Conservation (phyloP, 805 yeast species). For the Lipomyces kockii region DNA sequence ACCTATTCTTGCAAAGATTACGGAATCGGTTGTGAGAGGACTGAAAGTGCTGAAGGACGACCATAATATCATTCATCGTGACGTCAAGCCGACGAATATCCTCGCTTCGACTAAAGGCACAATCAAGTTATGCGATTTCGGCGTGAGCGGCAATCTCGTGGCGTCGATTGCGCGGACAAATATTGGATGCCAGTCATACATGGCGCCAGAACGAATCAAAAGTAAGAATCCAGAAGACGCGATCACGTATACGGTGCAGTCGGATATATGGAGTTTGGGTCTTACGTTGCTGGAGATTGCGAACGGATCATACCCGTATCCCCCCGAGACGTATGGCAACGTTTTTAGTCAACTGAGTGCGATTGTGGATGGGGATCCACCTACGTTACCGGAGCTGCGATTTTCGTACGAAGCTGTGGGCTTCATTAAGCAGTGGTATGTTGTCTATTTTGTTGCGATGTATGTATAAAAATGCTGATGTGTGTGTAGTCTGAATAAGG, state of each 20-base stretch:
- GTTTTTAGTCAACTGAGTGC: constrained; percentile 93
- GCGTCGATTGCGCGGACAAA: constrained; percentile 94
- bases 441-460: background rate
- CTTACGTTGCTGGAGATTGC: constrained; percentile 85
- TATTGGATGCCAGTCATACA: constrained; percentile 96
- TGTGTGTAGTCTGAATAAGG: constrained; percentile 60
- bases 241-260: constrained; percentile 84
- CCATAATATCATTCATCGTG: constrained; percentile 93
- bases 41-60: constrained; percentile 81
- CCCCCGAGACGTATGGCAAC: constrained; percentile 88
- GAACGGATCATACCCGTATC: constrained; percentile 92
- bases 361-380: constrained; percentile 94
- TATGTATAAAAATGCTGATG: constrained; percentile 45
- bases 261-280: constrained; percentile 96
- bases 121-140: constrained; percentile 92
- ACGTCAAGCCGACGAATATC: constrained; percentile 95
- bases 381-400: constrained; percentile 64
- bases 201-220: constrained; percentile 94
- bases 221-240: constrained; percentile 62
- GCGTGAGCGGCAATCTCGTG: constrained; percentile 92
- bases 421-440: constrained; percentile 63
- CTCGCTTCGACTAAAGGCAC: constrained; percentile 82
- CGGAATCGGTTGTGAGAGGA: constrained; percentile 80
- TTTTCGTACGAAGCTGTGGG: constrained; percentile 79
- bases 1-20: constrained; percentile 74